Evolutionary conservation across 768 basidiomycete species (phyloP).

Genomic region (Dacryopinax spathularia): DNA sequence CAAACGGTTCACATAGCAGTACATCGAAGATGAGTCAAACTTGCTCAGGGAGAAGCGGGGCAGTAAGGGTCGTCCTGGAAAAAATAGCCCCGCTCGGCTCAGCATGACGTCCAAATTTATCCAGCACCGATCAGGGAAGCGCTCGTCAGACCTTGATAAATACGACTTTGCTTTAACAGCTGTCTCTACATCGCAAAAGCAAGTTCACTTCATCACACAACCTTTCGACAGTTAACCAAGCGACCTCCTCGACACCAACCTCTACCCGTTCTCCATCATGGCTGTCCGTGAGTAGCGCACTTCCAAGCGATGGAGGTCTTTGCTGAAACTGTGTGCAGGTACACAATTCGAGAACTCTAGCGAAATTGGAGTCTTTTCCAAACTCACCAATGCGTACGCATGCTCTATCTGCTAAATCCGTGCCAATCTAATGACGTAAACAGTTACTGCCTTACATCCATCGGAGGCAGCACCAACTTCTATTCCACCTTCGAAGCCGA

Average conservation of each 20-base stretch:
- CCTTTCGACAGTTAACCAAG: neutral
- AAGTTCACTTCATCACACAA: neutral
- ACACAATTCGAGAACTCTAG: constrained; percentile 87
- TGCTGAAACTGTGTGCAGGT: constrained; percentile 33
- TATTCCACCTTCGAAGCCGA: constrained; percentile 96
- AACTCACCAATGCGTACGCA: constrained; percentile 67
- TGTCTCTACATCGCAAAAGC: too few species aligned
- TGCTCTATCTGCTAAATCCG: neutral
- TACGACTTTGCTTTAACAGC: too few species aligned
- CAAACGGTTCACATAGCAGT: neutral
- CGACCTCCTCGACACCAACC: neutral
- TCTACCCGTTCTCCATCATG: too few species aligned
- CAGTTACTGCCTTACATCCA: constrained; percentile 85
- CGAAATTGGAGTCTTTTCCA: constrained; percentile 93
- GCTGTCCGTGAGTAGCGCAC: constrained; percentile 41
- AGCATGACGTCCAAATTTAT: neutral
- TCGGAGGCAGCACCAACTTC: constrained; percentile 93
- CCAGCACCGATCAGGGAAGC: too few species aligned
- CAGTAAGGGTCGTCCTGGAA: neutral
- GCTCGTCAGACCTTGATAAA: too few species aligned
- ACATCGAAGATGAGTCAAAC: constrained; percentile 2
- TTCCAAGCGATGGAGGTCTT: neutral
- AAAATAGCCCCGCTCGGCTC: neutral
- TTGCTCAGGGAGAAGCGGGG: neutral
- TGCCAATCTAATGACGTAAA: neutral